Evolutionary conservation across 805 yeast species (phyloP).

Genomic region (Lachancea lanzarotensis): DNA sequence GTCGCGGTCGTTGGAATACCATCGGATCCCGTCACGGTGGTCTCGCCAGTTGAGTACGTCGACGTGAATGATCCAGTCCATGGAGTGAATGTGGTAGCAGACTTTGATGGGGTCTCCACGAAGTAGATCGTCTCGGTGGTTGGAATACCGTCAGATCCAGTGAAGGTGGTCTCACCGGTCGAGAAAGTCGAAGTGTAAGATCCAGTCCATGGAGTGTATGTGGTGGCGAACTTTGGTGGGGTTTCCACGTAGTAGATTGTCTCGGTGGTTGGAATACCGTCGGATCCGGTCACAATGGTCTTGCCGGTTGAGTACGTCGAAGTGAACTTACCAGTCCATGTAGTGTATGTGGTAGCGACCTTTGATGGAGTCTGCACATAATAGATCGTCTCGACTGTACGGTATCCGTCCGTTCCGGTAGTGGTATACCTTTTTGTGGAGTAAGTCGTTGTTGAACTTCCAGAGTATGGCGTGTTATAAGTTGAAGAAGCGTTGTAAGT

Average conservation of each 20-base stretch:
- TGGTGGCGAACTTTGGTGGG: constrained; percentile 7
- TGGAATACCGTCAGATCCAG: constrained; percentile 3
- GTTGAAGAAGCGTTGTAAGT: constrained; percentile 7
- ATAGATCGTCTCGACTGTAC: constrained; percentile 11
- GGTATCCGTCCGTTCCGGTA: constrained; percentile 12
- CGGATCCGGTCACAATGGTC: constrained; percentile 7
- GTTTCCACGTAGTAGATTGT: constrained; percentile 15
- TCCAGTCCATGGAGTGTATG: constrained; percentile 9
- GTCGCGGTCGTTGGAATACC: constrained; percentile 11
- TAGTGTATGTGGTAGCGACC: not conserved
- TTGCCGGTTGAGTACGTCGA: constrained; percentile 6
- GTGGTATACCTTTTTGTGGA: constrained; percentile 8
- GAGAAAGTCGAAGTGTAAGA: constrained; percentile 8
- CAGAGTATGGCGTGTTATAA: constrained; percentile 5
- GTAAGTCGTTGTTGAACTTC: constrained; percentile 10
- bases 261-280: constrained; percentile 11
- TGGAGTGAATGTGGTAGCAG: not conserved
- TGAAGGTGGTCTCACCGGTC: not conserved
- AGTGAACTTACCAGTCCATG: constrained; percentile 9
- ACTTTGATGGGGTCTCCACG: constrained; percentile 4
- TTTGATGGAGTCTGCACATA: constrained; percentile 14
- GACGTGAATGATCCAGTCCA: constrained; percentile 7
- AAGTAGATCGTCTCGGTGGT: constrained; percentile 5
- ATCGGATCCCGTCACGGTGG: constrained; percentile 6
- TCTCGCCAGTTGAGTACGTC: constrained; percentile 12